A percentile compares a stretch with the other conserved stretches of the same genome.
phyloP scores from a whole-genome alignment of 768 basidiomycete species.

The Termitomyces sp. region DNA sequence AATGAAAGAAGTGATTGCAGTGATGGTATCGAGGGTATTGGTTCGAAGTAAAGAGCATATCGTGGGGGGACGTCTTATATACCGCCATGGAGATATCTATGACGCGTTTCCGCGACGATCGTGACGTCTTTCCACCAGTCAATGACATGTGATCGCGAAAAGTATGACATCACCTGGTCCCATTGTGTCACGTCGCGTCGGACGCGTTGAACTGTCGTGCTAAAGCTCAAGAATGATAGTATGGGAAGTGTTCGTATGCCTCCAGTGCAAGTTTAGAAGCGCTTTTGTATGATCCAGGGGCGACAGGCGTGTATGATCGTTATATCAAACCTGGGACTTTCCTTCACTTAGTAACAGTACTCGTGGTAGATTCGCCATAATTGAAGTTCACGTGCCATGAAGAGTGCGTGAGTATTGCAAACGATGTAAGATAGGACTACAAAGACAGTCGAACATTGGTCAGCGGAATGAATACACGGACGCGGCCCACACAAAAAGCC shows the following conservation, averaged over 20 bases:
- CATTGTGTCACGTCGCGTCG: neutral
- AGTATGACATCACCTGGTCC: neutral
- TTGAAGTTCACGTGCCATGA: too few species aligned
- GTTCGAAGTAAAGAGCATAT: neutral
- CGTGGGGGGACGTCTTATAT: constrained; percentile 3
- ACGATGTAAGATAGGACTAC: constrained; percentile 5
- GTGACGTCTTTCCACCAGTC: neutral
- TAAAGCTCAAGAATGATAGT: neutral
- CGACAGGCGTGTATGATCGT: neutral
- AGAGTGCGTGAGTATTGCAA: neutral
- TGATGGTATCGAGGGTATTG: constrained; percentile 1
- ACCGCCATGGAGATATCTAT: neutral
- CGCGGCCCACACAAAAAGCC: neutral
- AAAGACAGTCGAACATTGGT: neutral
- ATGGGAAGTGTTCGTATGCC: neutral
- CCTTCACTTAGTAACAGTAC: neutral
- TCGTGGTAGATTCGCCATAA: neutral
- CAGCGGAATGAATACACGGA: neutral
- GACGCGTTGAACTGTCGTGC: neutral
- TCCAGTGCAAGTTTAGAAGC: neutral
- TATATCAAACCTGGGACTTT: neutral
- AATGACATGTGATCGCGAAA: neutral
- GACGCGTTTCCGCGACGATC: constrained; percentile 1
- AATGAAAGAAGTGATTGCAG: neutral
- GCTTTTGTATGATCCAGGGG: neutral